phyloP scores from a whole-genome alignment of 176 grass and related monocot species.

The Pharus latifolius region DNA sequence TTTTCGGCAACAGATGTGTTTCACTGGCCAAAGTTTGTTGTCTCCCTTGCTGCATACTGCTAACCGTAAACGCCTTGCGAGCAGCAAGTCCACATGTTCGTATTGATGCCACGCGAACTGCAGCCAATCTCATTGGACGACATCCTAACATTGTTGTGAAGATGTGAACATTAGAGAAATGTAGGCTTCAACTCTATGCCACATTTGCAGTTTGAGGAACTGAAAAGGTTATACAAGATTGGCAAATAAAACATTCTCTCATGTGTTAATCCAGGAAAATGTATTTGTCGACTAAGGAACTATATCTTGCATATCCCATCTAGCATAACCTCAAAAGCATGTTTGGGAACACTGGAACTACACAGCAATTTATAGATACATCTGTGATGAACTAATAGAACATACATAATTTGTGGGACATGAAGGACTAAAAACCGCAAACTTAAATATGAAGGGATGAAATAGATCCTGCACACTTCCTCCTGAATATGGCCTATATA shows the following conservation, averaged over 20 bases:
- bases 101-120: background rate
- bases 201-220: background rate
- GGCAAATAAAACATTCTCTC: background rate
- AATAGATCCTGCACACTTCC: background rate
- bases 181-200: background rate
- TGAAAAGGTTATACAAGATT: background rate
- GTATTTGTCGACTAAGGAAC: background rate
- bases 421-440: background rate
- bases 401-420: background rate
- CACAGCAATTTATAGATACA: background rate
- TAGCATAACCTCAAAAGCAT: background rate
- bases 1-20: conserved; percentile 1
- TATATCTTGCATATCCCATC: background rate
- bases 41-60: conserved; percentile 5
- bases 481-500: background rate
- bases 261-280: background rate
- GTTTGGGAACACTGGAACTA: background rate
- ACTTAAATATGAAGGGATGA: background rate
- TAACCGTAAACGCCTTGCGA: background rate
- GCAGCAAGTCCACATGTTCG: background rate
- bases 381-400: background rate
- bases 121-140: background rate
- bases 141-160: background rate
- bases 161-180: background rate
- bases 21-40: background rate